A percentile compares a stretch with the other conserved stretches of the same genome.
These are phyloP conservation scores for Leccinum pellstonianum DNA, from an alignment of 768 basidiomycete genomes.

Conservation along the genomic window DNA sequence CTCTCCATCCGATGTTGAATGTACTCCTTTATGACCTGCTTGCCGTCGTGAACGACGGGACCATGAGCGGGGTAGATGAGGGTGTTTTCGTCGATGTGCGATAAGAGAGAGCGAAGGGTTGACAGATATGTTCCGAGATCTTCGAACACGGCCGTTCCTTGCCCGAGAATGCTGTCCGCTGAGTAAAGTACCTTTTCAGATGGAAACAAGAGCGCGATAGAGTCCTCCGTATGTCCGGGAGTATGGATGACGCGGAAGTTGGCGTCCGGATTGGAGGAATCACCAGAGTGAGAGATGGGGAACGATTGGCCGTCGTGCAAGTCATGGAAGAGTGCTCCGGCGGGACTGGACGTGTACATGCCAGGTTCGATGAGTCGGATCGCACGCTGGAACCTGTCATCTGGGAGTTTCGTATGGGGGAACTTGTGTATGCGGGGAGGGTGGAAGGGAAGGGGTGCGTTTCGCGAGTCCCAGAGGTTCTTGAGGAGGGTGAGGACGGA, in stretches of 20 bases:
- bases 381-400: conserved; percentile 37
- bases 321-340: conserved; percentile 53
- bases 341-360: conserved; percentile 44
- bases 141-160: conserved; percentile 88
- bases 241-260: conserved; percentile 70
- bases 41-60: conserved; percentile 65
- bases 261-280: conserved; percentile 1
- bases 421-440: conserved; percentile 79
- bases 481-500: conserved; percentile 66
- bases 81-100: conserved; percentile 41
- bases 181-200: conserved; percentile 81
- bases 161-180: conserved; percentile 87
- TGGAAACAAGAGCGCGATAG: conserved; percentile 68
- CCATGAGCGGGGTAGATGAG: conserved; percentile 90
- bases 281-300: conserved; percentile 25
- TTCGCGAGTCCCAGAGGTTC: conserved; percentile 56
- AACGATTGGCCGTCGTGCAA: conserved; percentile 57
- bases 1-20: conserved; percentile 78
- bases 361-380: conserved; percentile 40
- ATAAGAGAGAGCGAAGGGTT: conserved; percentile 59
- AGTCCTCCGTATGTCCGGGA: conserved; percentile 91
- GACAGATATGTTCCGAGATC: conserved; percentile 71
- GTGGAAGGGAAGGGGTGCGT: conserved; percentile 45
- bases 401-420: conserved; percentile 38
- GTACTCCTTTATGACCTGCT: conserved; percentile 63